Evolutionary conservation across 2,329 filamentous ascomycete species (phyloP).

Genomic region (Fusarium coffeatum): DNA sequence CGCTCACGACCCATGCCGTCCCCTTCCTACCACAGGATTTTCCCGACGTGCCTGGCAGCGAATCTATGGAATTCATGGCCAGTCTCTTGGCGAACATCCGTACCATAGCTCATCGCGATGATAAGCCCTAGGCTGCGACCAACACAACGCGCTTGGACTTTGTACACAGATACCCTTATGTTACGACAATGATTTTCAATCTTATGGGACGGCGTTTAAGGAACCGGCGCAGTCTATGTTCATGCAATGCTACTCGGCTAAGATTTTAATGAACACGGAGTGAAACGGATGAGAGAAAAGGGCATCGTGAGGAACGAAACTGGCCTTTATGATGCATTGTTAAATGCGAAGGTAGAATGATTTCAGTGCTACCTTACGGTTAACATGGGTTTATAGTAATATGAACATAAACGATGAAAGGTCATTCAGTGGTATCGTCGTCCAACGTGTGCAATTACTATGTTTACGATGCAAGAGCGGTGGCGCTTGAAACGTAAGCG

Average conservation of each 20-base stretch:
- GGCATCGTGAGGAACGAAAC: constrained; percentile 13
- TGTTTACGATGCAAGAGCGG: neutral
- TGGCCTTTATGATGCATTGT: constrained; percentile 31
- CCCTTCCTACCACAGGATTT: constrained; percentile 49
- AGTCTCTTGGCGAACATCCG: constrained; percentile 65
- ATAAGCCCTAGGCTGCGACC: constrained; percentile 2
- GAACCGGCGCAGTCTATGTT: constrained; percentile 1
- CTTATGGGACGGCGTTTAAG: constrained; percentile 32
- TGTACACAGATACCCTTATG: constrained; percentile 24
- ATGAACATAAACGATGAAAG: neutral
- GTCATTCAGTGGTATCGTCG: neutral
- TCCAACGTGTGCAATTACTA: neutral
- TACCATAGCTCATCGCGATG: constrained; percentile 50
- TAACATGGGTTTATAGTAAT: neutral
- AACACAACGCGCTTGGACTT: neutral
- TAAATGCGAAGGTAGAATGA: neutral
- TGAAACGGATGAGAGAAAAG: constrained; percentile 13
- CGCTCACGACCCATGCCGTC: neutral
- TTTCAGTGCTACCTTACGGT: neutral
- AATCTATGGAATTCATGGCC: constrained; percentile 63
- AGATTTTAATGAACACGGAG: constrained; percentile 5
- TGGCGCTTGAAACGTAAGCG: neutral
- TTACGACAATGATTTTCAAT: constrained; percentile 3
- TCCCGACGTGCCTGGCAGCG: constrained; percentile 56
- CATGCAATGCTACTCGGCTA: constrained; percentile 9